Evolutionary conservation across 2,329 filamentous ascomycete genomes (phyloP), one percentile per base, ranked within the genome.

Genomic region (Shiraia bambusicola): DNA sequence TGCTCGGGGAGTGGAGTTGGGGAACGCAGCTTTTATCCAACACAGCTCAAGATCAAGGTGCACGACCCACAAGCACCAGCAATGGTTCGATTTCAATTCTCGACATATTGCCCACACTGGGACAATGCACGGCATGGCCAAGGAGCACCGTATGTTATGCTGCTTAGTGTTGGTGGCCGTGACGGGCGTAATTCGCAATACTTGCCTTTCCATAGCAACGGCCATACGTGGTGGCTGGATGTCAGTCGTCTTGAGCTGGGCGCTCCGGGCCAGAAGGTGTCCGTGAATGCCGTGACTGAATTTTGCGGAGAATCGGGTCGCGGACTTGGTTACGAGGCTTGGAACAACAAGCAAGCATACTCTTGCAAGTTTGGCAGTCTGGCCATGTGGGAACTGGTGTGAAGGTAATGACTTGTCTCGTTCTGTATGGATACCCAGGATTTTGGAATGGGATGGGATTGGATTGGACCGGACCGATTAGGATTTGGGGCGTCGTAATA

Each of bases 61-160:
- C 61, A 79, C 50, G 78, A 81, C 54, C 67, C 73, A 0, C 58
- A 50, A 4, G 53, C 42, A 13, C 47, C 62, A 56, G 60, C 61
- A 3, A 58, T 62, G 28, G 77, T 93, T 19, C 81, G 88, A 12
- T 95, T 97, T 70, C 85, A 88, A 58, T 91, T 95, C 61, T 80
- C 80, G 38, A 86, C 87, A 44, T 61, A 85, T 9, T 97, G 92
- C 64, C 80, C 82, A 58, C 92, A 97, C 66, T 95, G 88, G 88
- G 82, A 83, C 30, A 75, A 84, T n/a, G 78, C 84, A 51, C 78
- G 77, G 47, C 77, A 87, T 49, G 87, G 86, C 1, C 69, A 74
- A 39, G 85, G 84, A 1, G 80, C 78, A 45, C 77, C 82, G 31
- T 87, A 83, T 42, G 72, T 90, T 31, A 82, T 92, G 58, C 70